These are phyloP conservation scores for Macrophomina pseudophaseolina DNA, from an alignment of 2,329 filamentous ascomycete species.

Conservation along the genomic window DNA sequence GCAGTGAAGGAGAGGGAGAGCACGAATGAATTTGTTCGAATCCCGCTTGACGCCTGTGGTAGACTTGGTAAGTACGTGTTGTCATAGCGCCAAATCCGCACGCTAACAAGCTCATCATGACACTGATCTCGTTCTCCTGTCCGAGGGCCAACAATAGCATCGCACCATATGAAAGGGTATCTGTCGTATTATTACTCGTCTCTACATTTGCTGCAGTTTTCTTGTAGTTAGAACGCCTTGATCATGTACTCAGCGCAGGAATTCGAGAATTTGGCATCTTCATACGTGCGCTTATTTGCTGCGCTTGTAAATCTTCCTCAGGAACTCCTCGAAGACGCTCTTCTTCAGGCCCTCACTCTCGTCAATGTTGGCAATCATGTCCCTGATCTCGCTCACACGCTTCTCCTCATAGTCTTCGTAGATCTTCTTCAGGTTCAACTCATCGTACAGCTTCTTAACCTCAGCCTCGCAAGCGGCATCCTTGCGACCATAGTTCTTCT, in stretches of 20 bases:
- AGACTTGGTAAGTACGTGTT: too few relatives aligned
- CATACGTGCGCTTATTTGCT: conserved; percentile 69
- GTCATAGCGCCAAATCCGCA: too few relatives aligned
- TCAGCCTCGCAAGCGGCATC: conserved; percentile 79
- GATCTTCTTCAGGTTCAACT: conserved; percentile 79
- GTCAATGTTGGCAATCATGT: conserved; percentile 78
- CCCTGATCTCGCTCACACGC: conserved; percentile 75
- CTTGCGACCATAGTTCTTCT: conserved; percentile 94
- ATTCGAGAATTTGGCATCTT: not conserved
- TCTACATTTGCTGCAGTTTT: not conserved
- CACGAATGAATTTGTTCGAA: too few relatives aligned
- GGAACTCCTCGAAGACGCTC: conserved; percentile 84
- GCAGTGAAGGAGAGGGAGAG: too few relatives aligned
- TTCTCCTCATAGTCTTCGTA: conserved; percentile 92
- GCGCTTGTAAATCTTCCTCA: conserved; percentile 97
- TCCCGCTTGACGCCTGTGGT: too few relatives aligned
- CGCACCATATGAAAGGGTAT: conserved; percentile 16
- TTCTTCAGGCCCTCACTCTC: conserved; percentile 90
- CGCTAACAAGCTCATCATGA: too few relatives aligned
- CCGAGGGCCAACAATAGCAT: too few relatives aligned
- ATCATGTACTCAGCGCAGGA: not conserved
- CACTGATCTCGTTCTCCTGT: too few relatives aligned
- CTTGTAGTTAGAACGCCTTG: not conserved
- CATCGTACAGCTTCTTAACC: conserved; percentile 87
- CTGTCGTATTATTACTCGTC: conserved; percentile 21